Base-by-base conservation (phyloP, 2,329 filamentous ascomycete species). In the Fusarium veterinarium region DNA sequence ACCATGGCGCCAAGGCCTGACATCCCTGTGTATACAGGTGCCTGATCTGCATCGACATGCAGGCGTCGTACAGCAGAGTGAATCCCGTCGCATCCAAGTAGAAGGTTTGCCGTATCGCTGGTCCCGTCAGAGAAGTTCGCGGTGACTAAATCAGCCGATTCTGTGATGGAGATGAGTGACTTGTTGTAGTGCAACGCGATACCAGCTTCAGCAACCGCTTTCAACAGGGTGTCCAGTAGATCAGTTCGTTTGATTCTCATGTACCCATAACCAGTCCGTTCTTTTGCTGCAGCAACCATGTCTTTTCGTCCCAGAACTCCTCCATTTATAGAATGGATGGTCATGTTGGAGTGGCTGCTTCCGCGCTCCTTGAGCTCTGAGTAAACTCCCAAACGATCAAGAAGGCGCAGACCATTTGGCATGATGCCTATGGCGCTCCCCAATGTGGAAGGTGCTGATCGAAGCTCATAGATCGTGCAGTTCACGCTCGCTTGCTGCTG, bases 161-260 rank as follows among this genome's bases (percentile, higher is more conserved):
- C 57, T 31, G 45, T 55, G 13, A 60, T 41, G 13, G 46, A 60
- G 8, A 23, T 14, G 17, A 60, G 35, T 20, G 35, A 52, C 20
- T 60, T 60, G 25, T 11, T 28, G 35, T 60, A 60, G n/a, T 33
- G 28, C n/a, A 60, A 20, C 5, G 46, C 3, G 8, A 60, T 60
- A 1, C 48, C 48, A 37, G 45, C n/a, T 31, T 60, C 25, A 23
- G 31, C 28, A 23, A n/a, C 46, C 3, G 45, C n/a, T 7, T 8
- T 8, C 28, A 60, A 30, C 10, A 60, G 10, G 2, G 45, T 16
- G n/a, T 40, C 57, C 12, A 41, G 57, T 8, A 60, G 25, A 25
- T 60, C 46, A 25, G 28, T 55, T 35, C 57, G n/a, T 28, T 60
- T 60, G 8, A 60, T 25, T n/a, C 57, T 51, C 57, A 60, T 55